A percentile compares a stretch with the other conserved stretches of the same genome.
Conservation (phyloP, 78 protist genomes). For the Pelomyxa schiedti region DNA sequence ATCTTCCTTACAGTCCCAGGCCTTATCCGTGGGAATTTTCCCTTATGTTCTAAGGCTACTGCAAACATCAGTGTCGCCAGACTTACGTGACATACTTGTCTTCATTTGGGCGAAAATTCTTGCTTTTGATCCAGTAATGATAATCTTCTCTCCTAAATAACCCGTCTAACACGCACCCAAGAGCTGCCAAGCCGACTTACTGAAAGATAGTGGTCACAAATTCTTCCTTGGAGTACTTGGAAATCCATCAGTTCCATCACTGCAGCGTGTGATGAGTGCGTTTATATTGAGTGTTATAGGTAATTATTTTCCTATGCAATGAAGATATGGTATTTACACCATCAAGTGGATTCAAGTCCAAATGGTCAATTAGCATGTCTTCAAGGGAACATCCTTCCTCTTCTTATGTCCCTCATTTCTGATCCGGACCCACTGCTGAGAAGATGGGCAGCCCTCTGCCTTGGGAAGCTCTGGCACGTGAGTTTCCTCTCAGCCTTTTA, state of each 20-base stretch:
- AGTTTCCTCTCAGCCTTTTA: background rate
- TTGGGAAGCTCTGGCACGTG: conserved; percentile 68
- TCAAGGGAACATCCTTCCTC: conserved; percentile 24
- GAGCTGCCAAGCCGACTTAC: conserved; percentile 66
- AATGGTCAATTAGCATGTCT: conserved; percentile 65
- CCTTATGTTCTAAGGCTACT: conserved; percentile 89
- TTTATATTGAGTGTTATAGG: conserved; percentile 37
- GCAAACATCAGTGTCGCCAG: conserved; percentile 46
- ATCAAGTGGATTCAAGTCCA: conserved; percentile 3
- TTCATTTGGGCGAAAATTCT: conserved; percentile 79
- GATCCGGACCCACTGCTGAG: conserved; percentile 58
- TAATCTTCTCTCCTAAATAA: background rate
- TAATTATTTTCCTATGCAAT: background rate
- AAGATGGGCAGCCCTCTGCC: conserved; percentile 55
- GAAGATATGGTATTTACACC: background rate
- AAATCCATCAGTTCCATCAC: conserved; percentile 12
- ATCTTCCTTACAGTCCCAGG: conserved; percentile 1
- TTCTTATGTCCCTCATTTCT: conserved; percentile 21
- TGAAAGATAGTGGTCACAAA: conserved; percentile 64
- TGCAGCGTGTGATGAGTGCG: conserved; percentile 34
- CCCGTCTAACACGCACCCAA: background rate
- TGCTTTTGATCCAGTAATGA: too few relatives aligned
- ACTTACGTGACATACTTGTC: conserved; percentile 63
- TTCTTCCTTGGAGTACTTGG: conserved; percentile 62
- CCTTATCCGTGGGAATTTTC: conserved; percentile 89